Percentiles rank a stretch among this genome's conserved stretches.
These are phyloP conservation scores for Scheffersomyces stipitis DNA, from an alignment of 805 yeast genomes.

Conservation along the genomic window DNA sequence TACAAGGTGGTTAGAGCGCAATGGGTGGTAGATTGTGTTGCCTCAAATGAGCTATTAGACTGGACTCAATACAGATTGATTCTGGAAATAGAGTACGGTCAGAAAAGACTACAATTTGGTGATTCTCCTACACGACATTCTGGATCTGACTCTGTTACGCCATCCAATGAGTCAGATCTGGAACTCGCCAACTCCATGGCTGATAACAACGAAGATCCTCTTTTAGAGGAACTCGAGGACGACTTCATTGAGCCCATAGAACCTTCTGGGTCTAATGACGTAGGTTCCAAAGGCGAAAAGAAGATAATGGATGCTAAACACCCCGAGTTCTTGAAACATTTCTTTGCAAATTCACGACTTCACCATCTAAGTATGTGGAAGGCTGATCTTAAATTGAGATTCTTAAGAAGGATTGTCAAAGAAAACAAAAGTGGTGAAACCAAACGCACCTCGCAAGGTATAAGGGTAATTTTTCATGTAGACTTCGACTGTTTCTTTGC, in stretches of 20 bases:
- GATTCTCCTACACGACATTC: neutral
- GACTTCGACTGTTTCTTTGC: constrained; percentile 97
- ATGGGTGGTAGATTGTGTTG: constrained; percentile 75
- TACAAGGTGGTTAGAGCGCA: constrained; percentile 77
- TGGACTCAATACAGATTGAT: constrained; percentile 71
- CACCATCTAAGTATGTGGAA: constrained; percentile 92
- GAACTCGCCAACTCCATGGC: neutral
- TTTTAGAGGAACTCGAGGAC: constrained; percentile 1
- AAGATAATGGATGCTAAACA: constrained; percentile 59
- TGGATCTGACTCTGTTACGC: neutral
- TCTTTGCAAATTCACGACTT: constrained; percentile 77
- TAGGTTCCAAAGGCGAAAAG: neutral
- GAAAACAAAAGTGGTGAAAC: constrained; percentile 7
- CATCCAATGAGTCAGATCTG: neutral
- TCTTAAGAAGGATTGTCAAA: constrained; percentile 48
- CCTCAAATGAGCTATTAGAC: constrained; percentile 45
- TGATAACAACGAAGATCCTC: neutral
- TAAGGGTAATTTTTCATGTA: constrained; percentile 60
- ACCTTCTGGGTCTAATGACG: neutral
- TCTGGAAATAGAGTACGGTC: constrained; percentile 54
- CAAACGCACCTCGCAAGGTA: neutral
- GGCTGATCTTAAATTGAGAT: constrained; percentile 63
- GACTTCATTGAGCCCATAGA: neutral
- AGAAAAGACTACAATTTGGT: constrained; percentile 29
- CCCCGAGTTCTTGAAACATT: constrained; percentile 70